Conservation (phyloP, 1,139 yeast genomes). For the Lodderomyces jiufengensis region DNA sequence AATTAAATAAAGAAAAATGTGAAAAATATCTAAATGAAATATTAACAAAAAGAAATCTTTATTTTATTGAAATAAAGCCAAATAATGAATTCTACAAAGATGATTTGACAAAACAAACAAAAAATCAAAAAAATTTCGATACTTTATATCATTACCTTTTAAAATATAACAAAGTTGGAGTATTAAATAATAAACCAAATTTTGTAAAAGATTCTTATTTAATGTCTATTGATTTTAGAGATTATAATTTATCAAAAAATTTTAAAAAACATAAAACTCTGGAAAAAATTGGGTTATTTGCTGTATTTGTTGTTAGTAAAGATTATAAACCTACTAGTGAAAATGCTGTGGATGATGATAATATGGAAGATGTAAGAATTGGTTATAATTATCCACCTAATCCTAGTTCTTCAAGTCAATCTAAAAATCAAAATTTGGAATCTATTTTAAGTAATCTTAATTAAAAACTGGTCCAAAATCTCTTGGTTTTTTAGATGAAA, state of each 20-base stretch:
- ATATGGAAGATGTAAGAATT: no score
- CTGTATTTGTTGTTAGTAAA: slow-evolving; percentile 46
- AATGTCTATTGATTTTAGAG: slow-evolving; percentile 40
- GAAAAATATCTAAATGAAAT: slow-evolving; percentile 54
- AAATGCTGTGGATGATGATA: no score
- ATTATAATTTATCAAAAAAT: slow-evolving; percentile 25
- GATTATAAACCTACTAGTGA: slow-evolving; percentile 35
- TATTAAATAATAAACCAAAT: slow-evolving; percentile 46
- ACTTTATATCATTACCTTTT: slow-evolving; percentile 53
- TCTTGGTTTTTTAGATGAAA: no score
- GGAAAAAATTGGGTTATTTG: slow-evolving; percentile 34
- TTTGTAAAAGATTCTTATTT: slow-evolving; percentile 67
- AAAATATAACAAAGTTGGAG: slow-evolving; percentile 56
- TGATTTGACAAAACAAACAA: slow-evolving; percentile 1
- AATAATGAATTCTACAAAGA: neutral
- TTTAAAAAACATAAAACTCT: slow-evolving; percentile 18
- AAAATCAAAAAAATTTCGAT: slow-evolving; percentile 24
- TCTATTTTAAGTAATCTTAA: no score
- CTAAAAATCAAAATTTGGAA: no score
- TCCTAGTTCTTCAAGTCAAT: no score
- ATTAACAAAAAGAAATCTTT: slow-evolving; percentile 43
- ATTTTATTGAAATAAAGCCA: slow-evolving; percentile 39
- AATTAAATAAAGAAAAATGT: slow-evolving; percentile 53
- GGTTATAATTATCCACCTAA: no score
- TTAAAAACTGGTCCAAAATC: no score